Evolutionary conservation across 2,329 filamentous ascomycete species (phyloP), one percentile per base, ranked within the genome.

Genomic region (Ophiostoma ips): DNA sequence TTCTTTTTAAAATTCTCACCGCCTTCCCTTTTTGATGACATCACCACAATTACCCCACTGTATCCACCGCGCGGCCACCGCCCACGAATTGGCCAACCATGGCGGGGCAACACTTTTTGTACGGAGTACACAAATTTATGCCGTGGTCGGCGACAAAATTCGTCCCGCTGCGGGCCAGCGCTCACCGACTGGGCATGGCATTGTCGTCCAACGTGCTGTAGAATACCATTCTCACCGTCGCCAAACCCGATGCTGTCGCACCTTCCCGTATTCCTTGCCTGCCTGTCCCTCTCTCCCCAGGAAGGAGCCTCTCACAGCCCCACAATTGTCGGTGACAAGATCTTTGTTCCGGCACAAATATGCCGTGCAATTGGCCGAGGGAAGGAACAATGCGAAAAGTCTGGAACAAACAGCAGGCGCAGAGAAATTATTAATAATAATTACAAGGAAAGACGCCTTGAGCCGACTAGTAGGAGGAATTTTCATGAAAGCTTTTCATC

Each of bases 71-170:
- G n/a, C n/a, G n/a, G n/a, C 37, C 31, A 21, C 21, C 31, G 34
- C 41, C 18, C 28, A 33, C 28, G 37, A 50, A 52, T 51, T 53
- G 52, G 44, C 52, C 52, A 52, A 52, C 50, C 52, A 52, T 33
- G 51, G 35, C 46, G 49, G 43, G 49, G 44, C 49, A 47, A 30
- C 43, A n/a, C 43, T 33, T 3, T 16, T n/a, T 19, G 18, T 36
- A 33, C n/a, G n/a, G n/a, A n/a, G n/a, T n/a, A n/a, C n/a, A n/a
- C n/a, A n/a, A n/a, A n/a, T n/a, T n/a, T n/a, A n/a, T n/a, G n/a
- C n/a, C n/a, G 24, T 28, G 24, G 24, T 28, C 24, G 24, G 24
- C 24, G 24, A 28, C 24, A 8, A 28, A 28, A 28, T 31, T 31
- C 7, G 11, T 31, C 7, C 30, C 30, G 30, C 30, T 11, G 30